Percentiles rank a stretch among this genome's conserved stretches.
phyloP scores from a whole-genome alignment of 805 yeast genomes.

The Metschnikowia vanudenii region DNA sequence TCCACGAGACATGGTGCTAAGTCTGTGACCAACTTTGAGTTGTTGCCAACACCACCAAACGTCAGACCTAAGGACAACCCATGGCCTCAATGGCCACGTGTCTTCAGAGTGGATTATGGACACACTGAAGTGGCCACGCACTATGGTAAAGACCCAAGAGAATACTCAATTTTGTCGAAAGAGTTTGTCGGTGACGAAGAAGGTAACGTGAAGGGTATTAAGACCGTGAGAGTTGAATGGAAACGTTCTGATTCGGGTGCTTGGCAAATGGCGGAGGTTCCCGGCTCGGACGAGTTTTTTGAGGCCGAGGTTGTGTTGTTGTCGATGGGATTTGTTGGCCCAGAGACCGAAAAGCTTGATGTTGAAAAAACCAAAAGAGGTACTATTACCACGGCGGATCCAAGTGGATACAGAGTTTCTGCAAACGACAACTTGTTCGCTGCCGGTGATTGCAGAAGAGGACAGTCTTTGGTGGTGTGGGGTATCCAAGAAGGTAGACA shows the following conservation, averaged over 20 bases:
- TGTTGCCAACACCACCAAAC: slow-evolving; percentile 87
- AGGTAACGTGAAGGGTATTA: slow-evolving; percentile 92
- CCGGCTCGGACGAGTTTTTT: slow-evolving; percentile 90
- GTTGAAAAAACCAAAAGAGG: slow-evolving; percentile 79
- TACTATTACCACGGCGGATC: slow-evolving; percentile 64
- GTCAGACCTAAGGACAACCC: slow-evolving; percentile 92
- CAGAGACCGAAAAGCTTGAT: slow-evolving; percentile 77
- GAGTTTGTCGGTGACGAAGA: slow-evolving; percentile 94
- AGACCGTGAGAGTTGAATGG: slow-evolving; percentile 98
- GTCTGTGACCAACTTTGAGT: slow-evolving; percentile 89
- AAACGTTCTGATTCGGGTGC: slow-evolving; percentile 92
- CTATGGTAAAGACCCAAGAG: slow-evolving; percentile 97
- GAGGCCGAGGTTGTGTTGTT: slow-evolving; percentile 91
- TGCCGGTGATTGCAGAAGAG: slow-evolving; percentile 99
- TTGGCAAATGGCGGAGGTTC: slow-evolving; percentile 98
- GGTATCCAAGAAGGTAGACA: slow-evolving; percentile 99
- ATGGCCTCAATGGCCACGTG: slow-evolving; percentile 99
- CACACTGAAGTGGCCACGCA: slow-evolving; percentile 93
- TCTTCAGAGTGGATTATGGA: slow-evolving; percentile 97
- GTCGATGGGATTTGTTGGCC: slow-evolving; percentile 98
- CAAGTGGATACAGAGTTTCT: slow-evolving; percentile 64
- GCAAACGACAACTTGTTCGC: slow-evolving; percentile 72
- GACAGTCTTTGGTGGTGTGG: slow-evolving; percentile 97
- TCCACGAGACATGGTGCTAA: slow-evolving; percentile 96
- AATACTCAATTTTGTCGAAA: slow-evolving; percentile 90